Percentiles rank a stretch among this genome's conserved stretches.
Conservation (phyloP, 768 basidiomycete species). For the Tricholoma sp. region DNA sequence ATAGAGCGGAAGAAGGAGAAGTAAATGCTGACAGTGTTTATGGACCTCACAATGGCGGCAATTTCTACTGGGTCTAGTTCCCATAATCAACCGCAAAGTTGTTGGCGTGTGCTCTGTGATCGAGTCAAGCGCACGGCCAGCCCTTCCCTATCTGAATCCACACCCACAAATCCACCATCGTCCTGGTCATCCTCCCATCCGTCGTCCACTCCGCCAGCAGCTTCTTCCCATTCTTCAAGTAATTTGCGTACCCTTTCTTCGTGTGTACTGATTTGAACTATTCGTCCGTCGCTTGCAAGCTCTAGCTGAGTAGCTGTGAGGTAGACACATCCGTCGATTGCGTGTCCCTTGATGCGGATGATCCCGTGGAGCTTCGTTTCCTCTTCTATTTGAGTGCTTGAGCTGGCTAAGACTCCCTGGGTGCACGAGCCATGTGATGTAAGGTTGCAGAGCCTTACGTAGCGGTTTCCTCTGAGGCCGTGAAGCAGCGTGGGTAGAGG, state of each 20-base stretch:
- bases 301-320: constrained; percentile 6
- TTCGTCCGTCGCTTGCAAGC: constrained; percentile 13
- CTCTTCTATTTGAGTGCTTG: not conserved
- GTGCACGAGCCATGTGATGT: not conserved
- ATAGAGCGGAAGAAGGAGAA: too few relatives aligned
- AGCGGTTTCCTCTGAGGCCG: not conserved
- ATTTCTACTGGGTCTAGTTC: too few relatives aligned
- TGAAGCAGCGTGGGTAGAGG: not conserved
- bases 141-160: not conserved
- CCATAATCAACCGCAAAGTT: constrained; percentile 1
- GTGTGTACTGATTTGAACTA: constrained; percentile 15
- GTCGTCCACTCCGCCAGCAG: too few relatives aligned
- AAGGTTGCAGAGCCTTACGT: too few relatives aligned
- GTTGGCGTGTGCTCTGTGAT: not conserved
- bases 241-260: constrained; percentile 12
- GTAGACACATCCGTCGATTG: not conserved
- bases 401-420: not conserved
- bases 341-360: not conserved
- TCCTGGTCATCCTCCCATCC: too few relatives aligned
- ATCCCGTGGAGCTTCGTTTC: not conserved
- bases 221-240: constrained; percentile 16
- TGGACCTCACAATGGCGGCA: too few relatives aligned
- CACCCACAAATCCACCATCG: too few relatives aligned
- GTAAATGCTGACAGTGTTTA: too few relatives aligned
- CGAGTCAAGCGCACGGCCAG: constrained; percentile 8